A percentile compares a stretch with the other conserved stretches of the same genome.
These are phyloP conservation scores for Penicillium sp. DNA, from an alignment of 2,329 filamentous ascomycete genomes.

Conservation along the genomic window DNA sequence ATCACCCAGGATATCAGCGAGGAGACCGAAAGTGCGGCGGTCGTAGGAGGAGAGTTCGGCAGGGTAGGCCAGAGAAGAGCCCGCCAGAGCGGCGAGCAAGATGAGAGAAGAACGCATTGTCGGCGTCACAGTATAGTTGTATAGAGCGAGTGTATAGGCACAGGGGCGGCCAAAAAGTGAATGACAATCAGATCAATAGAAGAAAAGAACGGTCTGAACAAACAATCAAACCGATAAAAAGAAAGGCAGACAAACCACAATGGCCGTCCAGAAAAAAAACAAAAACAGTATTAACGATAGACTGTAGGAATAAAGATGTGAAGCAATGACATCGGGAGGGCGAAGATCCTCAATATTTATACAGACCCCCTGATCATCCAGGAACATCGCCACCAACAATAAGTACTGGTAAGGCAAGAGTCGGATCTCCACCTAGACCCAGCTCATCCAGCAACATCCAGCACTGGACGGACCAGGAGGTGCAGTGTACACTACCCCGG, in stretches of 20 bases:
- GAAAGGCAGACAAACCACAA: slow-evolving; percentile 20
- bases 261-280: slow-evolving; percentile 17
- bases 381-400: not conserved
- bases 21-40: slow-evolving; percentile 30
- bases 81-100: slow-evolving; percentile 39
- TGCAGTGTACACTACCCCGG: slow-evolving; percentile 23
- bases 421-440: slow-evolving; percentile 14
- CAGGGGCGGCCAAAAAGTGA: not conserved
- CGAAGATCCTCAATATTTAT: slow-evolving; percentile 36
- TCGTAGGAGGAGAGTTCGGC: slow-evolving; percentile 30
- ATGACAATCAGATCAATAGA: slow-evolving; percentile 9
- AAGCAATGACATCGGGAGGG: slow-evolving; percentile 27
- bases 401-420: not conserved
- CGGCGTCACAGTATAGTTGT: slow-evolving; percentile 9
- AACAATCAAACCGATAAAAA: slow-evolving; percentile 20
- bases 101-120: slow-evolving; percentile 33
- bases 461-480: slow-evolving; percentile 1
- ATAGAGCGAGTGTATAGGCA: slow-evolving; percentile 15
- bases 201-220: slow-evolving; percentile 16
- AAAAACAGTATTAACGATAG: slow-evolving; percentile 36
- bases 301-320: slow-evolving; percentile 29
- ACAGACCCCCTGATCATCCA: slow-evolving; percentile 35
- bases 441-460: slow-evolving; percentile 5
- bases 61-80: slow-evolving; percentile 37
- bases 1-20: slow-evolving; percentile 21